Base-by-base conservation (phyloP, 257 asterid species). In the Jasminum sambac region DNA sequence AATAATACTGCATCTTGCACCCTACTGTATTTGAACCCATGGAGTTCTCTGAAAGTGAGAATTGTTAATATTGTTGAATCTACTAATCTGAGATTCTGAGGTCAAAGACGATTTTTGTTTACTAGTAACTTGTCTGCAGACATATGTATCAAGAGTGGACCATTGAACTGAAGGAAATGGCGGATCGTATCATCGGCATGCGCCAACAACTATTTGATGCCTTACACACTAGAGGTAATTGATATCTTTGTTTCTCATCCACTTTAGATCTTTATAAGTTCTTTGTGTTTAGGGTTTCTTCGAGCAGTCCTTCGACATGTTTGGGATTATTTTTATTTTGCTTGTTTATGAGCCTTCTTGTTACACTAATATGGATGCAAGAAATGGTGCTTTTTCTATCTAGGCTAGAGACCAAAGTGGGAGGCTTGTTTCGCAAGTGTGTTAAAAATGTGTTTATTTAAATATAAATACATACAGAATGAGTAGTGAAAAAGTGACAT, bases 141-240 rank as follows among this genome's bases (percentile, higher is more conserved):
- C 71, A 79, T 81, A 48, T 91, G 96, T 94, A 62, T 76, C 87
- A 84, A 41, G 93, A 89, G 73, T 94, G 99, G 99, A 90, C 97
- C 39, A 48, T 88, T 24, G 97, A 94, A 88, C 94, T 94, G 83
- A 91, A 94, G 81, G 95, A 86, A 68, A 94, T 94, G 99, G 99
- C 99, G 59, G 98, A 94, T 77, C 96, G 98, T 60, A 94, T 94
- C 66, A 91, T 94, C 82, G 87, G 74, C 78, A 91, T 94, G 99
- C 97, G 96, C 72, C 88, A 89, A 68, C 84, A 84, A 63, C 84
- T 91, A 63, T 91, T 87, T 85, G 97, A 89, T 75, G 97, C 97
- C 78, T 76, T 94, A 77, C 78, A 80, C 26, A 63, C 84, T 68
- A 83, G 85, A 87, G 96, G 99, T 94, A 79, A 84, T 36, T 37